These are phyloP conservation scores for Lunasporangiospora selenospora DNA, from an alignment of 192 early-diverging fungal species.

Conservation along the genomic window DNA sequence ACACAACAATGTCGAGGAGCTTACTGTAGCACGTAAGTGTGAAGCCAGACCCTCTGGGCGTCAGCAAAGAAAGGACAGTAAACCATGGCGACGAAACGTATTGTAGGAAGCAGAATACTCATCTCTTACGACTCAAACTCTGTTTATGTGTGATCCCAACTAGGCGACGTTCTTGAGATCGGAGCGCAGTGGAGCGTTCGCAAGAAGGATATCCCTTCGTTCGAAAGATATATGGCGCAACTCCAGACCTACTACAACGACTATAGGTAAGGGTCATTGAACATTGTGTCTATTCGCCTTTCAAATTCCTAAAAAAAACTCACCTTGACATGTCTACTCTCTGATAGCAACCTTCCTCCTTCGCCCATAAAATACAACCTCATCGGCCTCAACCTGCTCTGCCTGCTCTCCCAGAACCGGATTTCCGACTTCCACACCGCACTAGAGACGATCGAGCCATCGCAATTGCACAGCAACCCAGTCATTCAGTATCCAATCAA, in stretches of 20 bases:
- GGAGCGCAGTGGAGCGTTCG: conserved; percentile 90
- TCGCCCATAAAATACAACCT: conserved; percentile 89
- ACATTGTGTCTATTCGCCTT: background rate
- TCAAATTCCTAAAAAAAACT: conserved; percentile 11
- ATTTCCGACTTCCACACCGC: conserved; percentile 99
- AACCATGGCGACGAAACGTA: no score
- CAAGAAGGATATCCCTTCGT: conserved; percentile 88
- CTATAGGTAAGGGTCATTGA: conserved; percentile 56
- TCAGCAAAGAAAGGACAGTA: no score
- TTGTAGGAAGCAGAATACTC: no score
- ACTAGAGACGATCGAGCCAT: conserved; percentile 87
- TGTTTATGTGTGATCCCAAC: no score
- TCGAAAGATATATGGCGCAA: conserved; percentile 95
- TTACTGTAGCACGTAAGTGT: conserved; percentile 50
- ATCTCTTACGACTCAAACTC: no score
- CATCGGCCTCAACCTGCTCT: conserved; percentile 92
- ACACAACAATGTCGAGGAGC: conserved; percentile 45
- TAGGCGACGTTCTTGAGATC: conserved; percentile 89
- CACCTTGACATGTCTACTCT: no score
- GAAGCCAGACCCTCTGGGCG: no score
- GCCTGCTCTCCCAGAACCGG: conserved; percentile 91
- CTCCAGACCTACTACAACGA: conserved; percentile 90
- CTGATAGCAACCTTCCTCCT: conserved; percentile 58
- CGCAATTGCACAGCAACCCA: conserved; percentile 78
- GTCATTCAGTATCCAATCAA: conserved; percentile 93